These are phyloP conservation scores for Colletotrichum tropicicola DNA, from an alignment of 2,329 filamentous ascomycete genomes.

Conservation along the genomic window DNA sequence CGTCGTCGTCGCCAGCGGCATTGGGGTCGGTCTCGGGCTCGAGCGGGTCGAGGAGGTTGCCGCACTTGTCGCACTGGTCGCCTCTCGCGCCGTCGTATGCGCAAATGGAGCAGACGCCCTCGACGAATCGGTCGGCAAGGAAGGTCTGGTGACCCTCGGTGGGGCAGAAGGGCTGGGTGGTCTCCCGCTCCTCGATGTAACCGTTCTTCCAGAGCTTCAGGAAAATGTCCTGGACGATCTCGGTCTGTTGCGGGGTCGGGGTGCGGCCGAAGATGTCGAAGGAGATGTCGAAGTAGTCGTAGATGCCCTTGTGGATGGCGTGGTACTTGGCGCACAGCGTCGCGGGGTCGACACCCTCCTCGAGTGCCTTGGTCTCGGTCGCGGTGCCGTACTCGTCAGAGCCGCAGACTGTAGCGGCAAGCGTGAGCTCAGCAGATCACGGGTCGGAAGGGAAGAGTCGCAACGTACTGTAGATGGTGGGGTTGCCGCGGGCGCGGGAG, in stretches of 20 bases:
- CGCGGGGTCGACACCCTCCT: slow-evolving; percentile 83
- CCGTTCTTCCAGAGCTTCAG: slow-evolving; percentile 87
- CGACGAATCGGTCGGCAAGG: slow-evolving; percentile 86
- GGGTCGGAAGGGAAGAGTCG: not conserved
- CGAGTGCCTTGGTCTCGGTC: slow-evolving; percentile 93
- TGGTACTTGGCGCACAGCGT: slow-evolving; percentile 94
- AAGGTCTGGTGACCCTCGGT: slow-evolving; percentile 75
- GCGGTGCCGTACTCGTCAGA: slow-evolving; percentile 93
- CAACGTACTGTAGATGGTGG: slow-evolving; percentile 72
- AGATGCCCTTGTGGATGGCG: slow-evolving; percentile 87
- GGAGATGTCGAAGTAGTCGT: slow-evolving; percentile 94
- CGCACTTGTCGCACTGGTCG: slow-evolving; percentile 75
- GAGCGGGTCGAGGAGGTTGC: slow-evolving; percentile 75
- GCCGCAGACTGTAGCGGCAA: slow-evolving; percentile 46
- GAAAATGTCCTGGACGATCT: slow-evolving; percentile 94
- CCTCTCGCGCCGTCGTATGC: slow-evolving; percentile 75
- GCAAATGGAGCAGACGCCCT: slow-evolving; percentile 81
- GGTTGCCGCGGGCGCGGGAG: slow-evolving; percentile 80
- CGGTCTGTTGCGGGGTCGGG: slow-evolving; percentile 86
- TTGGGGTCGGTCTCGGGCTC: slow-evolving; percentile 58
- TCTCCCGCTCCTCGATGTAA: slow-evolving; percentile 86
- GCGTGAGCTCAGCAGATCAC: not conserved
- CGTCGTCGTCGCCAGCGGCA: slow-evolving; percentile 37
- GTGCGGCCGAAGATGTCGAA: slow-evolving; percentile 97
- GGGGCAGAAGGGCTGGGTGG: slow-evolving; percentile 86